Conservation (phyloP, 106 monocot species). For the Dendrobium chrysotoxum region DNA sequence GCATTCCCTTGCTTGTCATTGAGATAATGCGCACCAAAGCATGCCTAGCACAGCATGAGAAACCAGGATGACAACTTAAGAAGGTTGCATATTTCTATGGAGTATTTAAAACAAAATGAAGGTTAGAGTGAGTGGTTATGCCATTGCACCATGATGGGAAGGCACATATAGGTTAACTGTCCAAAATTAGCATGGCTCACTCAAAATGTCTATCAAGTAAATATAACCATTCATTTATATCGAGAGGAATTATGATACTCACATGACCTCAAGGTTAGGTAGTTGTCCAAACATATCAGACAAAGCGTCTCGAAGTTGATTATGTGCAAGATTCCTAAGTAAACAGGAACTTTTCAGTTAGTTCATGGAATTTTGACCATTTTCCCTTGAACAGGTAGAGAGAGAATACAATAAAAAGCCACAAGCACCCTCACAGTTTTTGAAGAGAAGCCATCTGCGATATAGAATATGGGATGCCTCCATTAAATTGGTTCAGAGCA, state of each 20-base stretch:
- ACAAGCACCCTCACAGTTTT: constrained; percentile 3
- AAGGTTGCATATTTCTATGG: not conserved
- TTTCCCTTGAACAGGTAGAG: not conserved
- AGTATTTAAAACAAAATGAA: not conserved
- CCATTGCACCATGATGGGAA: not conserved
- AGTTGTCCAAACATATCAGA: constrained; percentile 18
- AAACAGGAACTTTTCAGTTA: constrained; percentile 10
- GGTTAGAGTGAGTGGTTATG: not conserved
- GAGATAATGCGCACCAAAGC: not conserved
- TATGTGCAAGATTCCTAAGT: constrained; percentile 29
- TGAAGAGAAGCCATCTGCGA: constrained; percentile 13
- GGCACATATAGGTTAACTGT: not conserved
- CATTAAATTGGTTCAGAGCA: constrained; percentile 13
- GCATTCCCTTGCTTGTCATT: not conserved
- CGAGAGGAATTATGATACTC: constrained; percentile 4
- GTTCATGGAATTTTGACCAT: constrained; percentile 1
- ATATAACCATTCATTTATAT: not conserved
- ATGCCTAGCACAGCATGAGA: not conserved
- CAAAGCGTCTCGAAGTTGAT: constrained; percentile 19
- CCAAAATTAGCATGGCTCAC: not conserved
- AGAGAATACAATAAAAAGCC: not conserved
- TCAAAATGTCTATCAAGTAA: not conserved
- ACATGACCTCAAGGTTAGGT: constrained; percentile 17
- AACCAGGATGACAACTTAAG: not conserved
- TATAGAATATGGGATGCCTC: constrained; percentile 12